Base-by-base conservation (phyloP, 2,329 filamentous ascomycete species). In the Pseudogymnoascus sp. region DNA sequence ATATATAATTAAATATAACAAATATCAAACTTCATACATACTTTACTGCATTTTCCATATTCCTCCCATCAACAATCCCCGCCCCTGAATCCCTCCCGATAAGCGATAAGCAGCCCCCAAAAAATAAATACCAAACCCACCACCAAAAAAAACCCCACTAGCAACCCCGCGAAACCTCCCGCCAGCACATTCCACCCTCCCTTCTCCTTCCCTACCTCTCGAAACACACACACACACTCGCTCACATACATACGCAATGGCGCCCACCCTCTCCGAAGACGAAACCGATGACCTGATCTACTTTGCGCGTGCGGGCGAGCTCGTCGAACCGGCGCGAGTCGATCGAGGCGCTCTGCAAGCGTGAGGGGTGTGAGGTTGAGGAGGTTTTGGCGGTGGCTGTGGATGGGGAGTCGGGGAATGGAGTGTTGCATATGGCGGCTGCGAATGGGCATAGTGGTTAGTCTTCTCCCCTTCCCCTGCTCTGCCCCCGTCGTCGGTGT, bases 221-320 rank as follows among this genome's bases (percentile, higher is more conserved):
- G n/a, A n/a, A n/a, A n/a, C n/a, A n/a, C n/a, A n/a, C n/a, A n/a
- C n/a, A n/a, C n/a, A n/a, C n/a, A n/a, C n/a, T n/a, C n/a, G n/a
- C n/a, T n/a, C n/a, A n/a, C n/a, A n/a, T n/a, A n/a, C n/a, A n/a
- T n/a, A 38, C 58, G 58, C 58, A 40, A 68, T 72, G 71, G 61
- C 73, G 62, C 63, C 65, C 21, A 69, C 79, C 64, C 78, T 93
- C 59, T 83, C 84, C 59, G 87, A 89, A 73, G 93, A 96, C 61
- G 85, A 92, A 75, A 88, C 96, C 70, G 93, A 97, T 74, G 93
- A 97, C 76, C 83, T 97, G 67, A 84, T 97, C 68, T 97, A 96
- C 78, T 86, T 91, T 68, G 84, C 92, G 2, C 90, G 93, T 38
- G 82, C 84, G 0, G 91, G 91, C 67, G 93, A 97, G 66, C 79